Percentiles rank a stretch among this genome's conserved stretches.
Evolutionary conservation across 2,329 filamentous ascomycete genomes (phyloP).

Genomic region (Magnaporthiopsis incrustans): DNA sequence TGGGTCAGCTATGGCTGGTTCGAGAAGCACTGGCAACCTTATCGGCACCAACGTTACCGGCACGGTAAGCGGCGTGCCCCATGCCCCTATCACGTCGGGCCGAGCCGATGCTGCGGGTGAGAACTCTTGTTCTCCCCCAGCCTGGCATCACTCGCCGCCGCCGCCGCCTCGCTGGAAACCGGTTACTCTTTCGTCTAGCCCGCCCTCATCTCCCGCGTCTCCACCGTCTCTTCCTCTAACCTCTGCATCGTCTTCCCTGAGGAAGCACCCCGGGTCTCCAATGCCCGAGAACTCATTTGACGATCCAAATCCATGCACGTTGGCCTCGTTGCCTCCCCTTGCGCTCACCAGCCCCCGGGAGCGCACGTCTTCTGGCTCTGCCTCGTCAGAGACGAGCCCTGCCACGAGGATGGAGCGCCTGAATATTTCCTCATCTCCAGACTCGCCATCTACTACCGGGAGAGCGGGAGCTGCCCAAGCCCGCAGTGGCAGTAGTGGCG

Average conservation of each 20-base stretch:
- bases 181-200: conserved; percentile 22
- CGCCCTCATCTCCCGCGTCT: conserved; percentile 11
- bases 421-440: not conserved
- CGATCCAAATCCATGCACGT: conserved; percentile 16
- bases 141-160: conserved; percentile 4
- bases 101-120: not conserved
- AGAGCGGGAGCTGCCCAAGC: not conserved
- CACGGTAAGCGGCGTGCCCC: too few relatives aligned
- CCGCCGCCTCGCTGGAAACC: conserved; percentile 14
- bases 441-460: not conserved
- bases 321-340: conserved; percentile 35
- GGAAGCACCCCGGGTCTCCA: conserved; percentile 1
- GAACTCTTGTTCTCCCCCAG: not conserved
- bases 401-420: not conserved
- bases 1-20: too few relatives aligned
- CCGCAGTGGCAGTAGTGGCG: not conserved
- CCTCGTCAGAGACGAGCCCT: not conserved
- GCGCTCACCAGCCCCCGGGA: conserved; percentile 38
- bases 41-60: not conserved
- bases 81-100: too few relatives aligned
- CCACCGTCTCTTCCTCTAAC: conserved; percentile 17
- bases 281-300: conserved; percentile 5
- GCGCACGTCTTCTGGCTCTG: conserved; percentile 18
- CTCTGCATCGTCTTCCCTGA: conserved; percentile 31
- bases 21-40: not conserved